Evolutionary conservation across 169 alveolate species (phyloP), one percentile per base, ranked within the genome.

Genomic region (Ichthyophthirius multifiliis): DNA sequence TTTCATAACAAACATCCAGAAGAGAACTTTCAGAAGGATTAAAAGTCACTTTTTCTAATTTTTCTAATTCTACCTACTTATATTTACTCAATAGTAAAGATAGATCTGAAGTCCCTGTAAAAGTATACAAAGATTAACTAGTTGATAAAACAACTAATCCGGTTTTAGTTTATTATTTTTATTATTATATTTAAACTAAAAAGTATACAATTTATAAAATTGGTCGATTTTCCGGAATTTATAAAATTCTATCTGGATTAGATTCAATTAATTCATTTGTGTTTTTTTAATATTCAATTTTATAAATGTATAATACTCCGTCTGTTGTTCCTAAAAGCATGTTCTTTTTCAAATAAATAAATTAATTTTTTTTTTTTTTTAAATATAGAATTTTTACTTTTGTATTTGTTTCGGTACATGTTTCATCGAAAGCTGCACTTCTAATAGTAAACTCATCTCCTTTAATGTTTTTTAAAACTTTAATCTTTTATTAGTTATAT

Each of bases 91-190:
- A 78, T 41, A 78, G 23, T 31, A 78, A 63, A 67, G 44, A 35
- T n/a, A 78, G 65, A 16, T 44, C 55, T 6, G 67, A 27, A 1
- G 23, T 32, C 34, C 84, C 84, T 64, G 41, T 48, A 65, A 78
- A 78, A 62, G 73, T 43, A 20, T 64, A 78, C 15, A 78, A 27
- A 37, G 78, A 43, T 23, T 41, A 63, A 18, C 73, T 78, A 41
- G 84, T 78, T 64, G 84, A 78, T 34, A 45, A 76, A 12, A 78
- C 63, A 4, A 78, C 75, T 16, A 74, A 65, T 4, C 65, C 65
- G 10, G 32, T 47, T 35, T 32, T 46, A 35, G 34, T 34, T 32
- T 65, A 13, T 15, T 34, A 23, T 12, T 23, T 55, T 27, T 55
- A 43, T 32, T 78, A 65, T 30, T 15, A n/a, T n/a, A n/a, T 27